Conservation (phyloP, 768 basidiomycete genomes). For the Collybia sp. region DNA sequence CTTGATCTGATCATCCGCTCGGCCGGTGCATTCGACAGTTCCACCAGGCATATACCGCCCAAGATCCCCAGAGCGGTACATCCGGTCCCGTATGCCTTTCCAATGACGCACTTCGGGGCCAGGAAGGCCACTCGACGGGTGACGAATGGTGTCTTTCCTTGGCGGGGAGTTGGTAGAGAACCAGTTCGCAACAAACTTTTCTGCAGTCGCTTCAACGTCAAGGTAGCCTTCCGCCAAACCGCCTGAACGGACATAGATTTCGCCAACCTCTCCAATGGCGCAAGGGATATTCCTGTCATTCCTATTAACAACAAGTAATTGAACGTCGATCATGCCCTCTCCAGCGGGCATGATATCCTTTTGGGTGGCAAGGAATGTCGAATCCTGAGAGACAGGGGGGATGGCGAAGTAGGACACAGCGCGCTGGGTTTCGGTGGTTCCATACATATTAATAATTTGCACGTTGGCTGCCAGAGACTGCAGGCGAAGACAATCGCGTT, state of each 20-base stretch:
- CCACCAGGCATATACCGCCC: constrained; percentile 93
- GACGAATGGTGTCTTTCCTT: constrained; percentile 69
- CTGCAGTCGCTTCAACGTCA: constrained; percentile 72
- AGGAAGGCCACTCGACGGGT: constrained; percentile 49
- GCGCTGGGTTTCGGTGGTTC: constrained; percentile 98
- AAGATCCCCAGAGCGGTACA: constrained; percentile 97
- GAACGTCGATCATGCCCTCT: constrained; percentile 95
- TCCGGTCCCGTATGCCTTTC: constrained; percentile 94
- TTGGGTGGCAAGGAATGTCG: constrained; percentile 87
- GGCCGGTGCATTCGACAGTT: constrained; percentile 92
- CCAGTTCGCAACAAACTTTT: constrained; percentile 97
- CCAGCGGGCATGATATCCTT: constrained; percentile 99
- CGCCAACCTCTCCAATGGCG: constrained; percentile 94
- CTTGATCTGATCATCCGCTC: constrained; percentile 98
- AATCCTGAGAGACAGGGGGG: constrained; percentile 76
- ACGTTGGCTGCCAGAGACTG: constrained; percentile 92
- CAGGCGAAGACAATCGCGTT: constrained; percentile 92
- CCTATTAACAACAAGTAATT: constrained; percentile 93
- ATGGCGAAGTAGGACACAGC: constrained; percentile 97
- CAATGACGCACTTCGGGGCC: constrained; percentile 79
- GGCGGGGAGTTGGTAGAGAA: constrained; percentile 48
- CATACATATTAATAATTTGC: constrained; percentile 98
- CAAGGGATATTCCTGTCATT: constrained; percentile 80
- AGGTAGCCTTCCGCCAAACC: constrained; percentile 95
- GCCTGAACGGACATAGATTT: constrained; percentile 96